Evolutionary conservation across 345 rosid species (phyloP), one percentile per base, ranked within the genome.

Genomic region (Litchi chinensis): DNA sequence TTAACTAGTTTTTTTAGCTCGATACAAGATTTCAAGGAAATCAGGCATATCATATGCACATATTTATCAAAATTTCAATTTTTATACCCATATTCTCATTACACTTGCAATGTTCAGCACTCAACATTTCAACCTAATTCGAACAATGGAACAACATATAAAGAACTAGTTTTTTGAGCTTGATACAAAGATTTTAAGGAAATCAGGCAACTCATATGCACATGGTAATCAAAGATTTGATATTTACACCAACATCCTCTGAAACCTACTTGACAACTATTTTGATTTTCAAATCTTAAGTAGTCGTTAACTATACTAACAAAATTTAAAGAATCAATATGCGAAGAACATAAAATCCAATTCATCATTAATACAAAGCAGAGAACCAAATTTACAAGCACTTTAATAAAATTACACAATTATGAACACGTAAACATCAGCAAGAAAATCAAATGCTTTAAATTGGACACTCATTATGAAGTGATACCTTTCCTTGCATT

Each of bases 401-500:
- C 13, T 16, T 68, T 6, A 43, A 1, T 5, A 10, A 74, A 43
- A 62, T 59, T 8, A 73, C 40, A 44, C 68, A 13, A 63, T 69
- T 68, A 16, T 3, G 43, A 56, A 76, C 18, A 82, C 26, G 40
- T 24, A 73, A 37, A 28, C 10, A 72, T 8, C 24, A 72, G 24
- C 59, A 16, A 66, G 21, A 57, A 5, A 67, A 79, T n/a, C 10
- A 26, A 54, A 54, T 39, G 32, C 70, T 41, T 73, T 41, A 59
- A 79, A 71, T 71, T 59, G 77, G 68, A 64, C 8, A 43, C 32
- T 24, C 40, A 70, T 32, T 1, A 44, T 9, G 48, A 76, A 22
- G 65, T 70, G 18, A 59, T 85, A 93, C 99, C 91, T 93, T 94
- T 76, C 98, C 98, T 77, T 93, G 97, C 88, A 87, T 89, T 57